Conservation (phyloP, 352 stramenopile genomes). For the Thraustochytrium sp. region DNA sequence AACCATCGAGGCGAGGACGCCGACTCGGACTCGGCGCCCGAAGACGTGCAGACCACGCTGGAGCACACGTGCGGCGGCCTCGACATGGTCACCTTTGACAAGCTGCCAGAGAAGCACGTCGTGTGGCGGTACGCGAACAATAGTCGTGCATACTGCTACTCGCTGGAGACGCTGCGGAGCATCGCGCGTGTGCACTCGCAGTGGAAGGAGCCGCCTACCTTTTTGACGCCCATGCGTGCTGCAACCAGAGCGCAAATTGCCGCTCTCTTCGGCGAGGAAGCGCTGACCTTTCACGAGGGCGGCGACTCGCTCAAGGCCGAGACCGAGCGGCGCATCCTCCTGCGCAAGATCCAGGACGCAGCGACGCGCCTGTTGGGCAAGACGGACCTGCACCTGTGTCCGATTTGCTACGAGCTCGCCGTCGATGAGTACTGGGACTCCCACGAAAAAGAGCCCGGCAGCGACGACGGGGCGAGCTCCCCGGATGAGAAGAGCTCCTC, state of each 20-base stretch:
- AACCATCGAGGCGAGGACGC: neutral
- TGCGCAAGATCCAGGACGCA: neutral
- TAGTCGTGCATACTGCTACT: neutral
- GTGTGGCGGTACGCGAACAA: neutral
- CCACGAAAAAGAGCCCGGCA: neutral
- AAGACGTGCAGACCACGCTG: neutral
- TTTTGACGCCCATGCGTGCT: neutral
- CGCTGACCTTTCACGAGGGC: neutral
- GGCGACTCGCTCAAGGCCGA: neutral
- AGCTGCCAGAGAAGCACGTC: neutral
- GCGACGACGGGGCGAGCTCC: no score
- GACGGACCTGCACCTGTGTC: neutral
- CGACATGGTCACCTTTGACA: neutral
- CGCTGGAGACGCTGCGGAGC: neutral
- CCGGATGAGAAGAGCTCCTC: no score
- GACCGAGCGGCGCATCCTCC: neutral
- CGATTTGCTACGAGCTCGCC: conserved; percentile 16
- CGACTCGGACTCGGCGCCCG: no score
- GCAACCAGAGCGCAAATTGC: neutral
- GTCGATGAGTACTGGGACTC: neutral
- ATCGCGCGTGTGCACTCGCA: neutral
- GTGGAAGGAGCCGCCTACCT: conserved; percentile 6
- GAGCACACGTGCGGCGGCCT: neutral
- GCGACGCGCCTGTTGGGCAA: neutral
- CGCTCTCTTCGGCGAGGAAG: neutral